Base-by-base conservation (phyloP, 1,139 yeast species). In the Suhomyces wounanorum region DNA sequence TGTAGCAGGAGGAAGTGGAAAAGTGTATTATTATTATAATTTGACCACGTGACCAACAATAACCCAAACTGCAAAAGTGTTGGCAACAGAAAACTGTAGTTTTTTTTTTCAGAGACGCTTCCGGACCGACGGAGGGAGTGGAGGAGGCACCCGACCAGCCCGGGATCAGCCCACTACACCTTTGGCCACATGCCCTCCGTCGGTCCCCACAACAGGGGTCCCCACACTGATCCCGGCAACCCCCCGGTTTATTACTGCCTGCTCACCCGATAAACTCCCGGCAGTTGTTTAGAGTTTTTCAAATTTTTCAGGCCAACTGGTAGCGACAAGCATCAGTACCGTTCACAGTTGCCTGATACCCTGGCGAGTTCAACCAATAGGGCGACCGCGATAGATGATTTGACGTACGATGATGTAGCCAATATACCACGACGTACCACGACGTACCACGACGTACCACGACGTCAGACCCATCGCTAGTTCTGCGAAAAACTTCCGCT, bases 1-100 rank as follows among this genome's bases (percentile, higher is more conserved):
- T 25, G 40, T 14, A 21, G 26, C n/a, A n/a, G n/a, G n/a, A n/a
- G 9, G 11, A 9, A 10, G 26, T 26, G 16, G 40, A n/a, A 6
- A 33, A n/a, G n/a, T 28, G 10, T 6, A 7, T 14, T n/a, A n/a
- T n/a, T n/a, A n/a, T 11, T 13, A 23, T 3, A 16, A 14, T 28
- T 28, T 3, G 17, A 16, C 11, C 46, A 44, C 46, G 46, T 44
- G 46, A 44, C 39, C n/a, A n/a, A n/a, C n/a, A n/a, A n/a, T n/a
- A n/a, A n/a, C n/a, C n/a, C n/a, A n/a, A n/a, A n/a, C 23, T 21
- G 23, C 23, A 21, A 21, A 21, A 21, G n/a, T n/a, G n/a, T n/a
- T n/a, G n/a, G n/a, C n/a, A n/a, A n/a, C n/a, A n/a, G n/a, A n/a
- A n/a, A n/a, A n/a, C n/a, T n/a, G n/a, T n/a, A n/a, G n/a, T n/a